Conservation (phyloP, 1,284 basidiomycete genomes). For the Cryptococcus hybrid region DNA sequence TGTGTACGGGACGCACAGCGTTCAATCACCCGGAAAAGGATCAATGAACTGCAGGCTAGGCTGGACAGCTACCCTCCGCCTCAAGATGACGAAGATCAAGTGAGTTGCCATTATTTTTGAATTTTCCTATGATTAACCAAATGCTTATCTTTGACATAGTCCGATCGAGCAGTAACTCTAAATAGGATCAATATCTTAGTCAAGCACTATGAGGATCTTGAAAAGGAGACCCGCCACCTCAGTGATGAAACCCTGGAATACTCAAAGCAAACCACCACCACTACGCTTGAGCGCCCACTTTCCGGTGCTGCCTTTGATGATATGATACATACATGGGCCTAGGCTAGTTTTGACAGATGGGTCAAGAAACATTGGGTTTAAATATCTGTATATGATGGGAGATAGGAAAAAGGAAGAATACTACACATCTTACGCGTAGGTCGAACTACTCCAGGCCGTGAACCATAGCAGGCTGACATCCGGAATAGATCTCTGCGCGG, state of each 20-base stretch:
- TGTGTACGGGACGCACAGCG: slow-evolving; percentile 71
- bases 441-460: slow-evolving; percentile 3
- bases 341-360: slow-evolving; percentile 76
- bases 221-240: slow-evolving; percentile 28
- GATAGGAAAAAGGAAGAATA: slow-evolving; percentile 76
- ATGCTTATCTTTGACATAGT: slow-evolving; percentile 2
- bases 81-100: slow-evolving; percentile 1
- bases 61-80: slow-evolving; percentile 10
- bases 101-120: slow-evolving; percentile 9
- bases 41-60: slow-evolving; percentile 28
- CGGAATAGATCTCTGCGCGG: slow-evolving; percentile 24
- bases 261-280: neutral
- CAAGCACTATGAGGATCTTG: slow-evolving; percentile 28
- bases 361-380: slow-evolving; percentile 77
- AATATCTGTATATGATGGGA: slow-evolving; percentile 84
- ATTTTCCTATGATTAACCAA: neutral
- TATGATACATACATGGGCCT: slow-evolving; percentile 83
- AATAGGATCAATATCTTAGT: slow-evolving; percentile 28
- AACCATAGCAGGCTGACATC: too few species aligned
- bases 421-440: slow-evolving; percentile 78
- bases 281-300: slow-evolving; percentile 2
- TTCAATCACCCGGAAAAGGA: slow-evolving; percentile 60
- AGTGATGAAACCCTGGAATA: slow-evolving; percentile 33
- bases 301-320: slow-evolving; percentile 60
- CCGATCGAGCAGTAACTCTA: slow-evolving; percentile 7